Conservation (phyloP, 768 basidiomycete species). For the Mycena epipterygia region DNA sequence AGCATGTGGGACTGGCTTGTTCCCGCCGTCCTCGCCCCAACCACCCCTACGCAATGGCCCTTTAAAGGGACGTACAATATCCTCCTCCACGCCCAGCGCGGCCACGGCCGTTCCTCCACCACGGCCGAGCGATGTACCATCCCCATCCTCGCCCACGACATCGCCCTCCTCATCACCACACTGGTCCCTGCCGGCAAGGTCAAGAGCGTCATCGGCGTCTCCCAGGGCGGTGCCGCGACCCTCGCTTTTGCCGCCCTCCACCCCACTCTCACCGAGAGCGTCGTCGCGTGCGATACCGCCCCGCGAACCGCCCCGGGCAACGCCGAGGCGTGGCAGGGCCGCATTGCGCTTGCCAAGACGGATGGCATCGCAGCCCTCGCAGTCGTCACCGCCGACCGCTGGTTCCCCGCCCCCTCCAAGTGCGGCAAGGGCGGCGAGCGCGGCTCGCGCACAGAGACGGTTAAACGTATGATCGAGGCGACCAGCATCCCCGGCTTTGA, state of each 20-base stretch:
- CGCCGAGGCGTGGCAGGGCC: constrained; percentile 62
- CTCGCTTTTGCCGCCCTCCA: constrained; percentile 61
- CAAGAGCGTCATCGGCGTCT: constrained; percentile 64
- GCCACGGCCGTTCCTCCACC: constrained; percentile 62
- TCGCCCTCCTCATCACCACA: constrained; percentile 51
- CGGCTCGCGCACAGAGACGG: constrained; percentile 41
- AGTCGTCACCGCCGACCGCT: constrained; percentile 57
- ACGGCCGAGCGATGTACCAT: constrained; percentile 53
- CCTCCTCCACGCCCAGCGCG: constrained; percentile 65
- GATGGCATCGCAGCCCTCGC: constrained; percentile 60
- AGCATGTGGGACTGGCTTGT: constrained; percentile 63
- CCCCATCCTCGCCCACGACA: constrained; percentile 60
- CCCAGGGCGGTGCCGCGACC: constrained; percentile 65
- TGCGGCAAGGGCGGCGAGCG: constrained; percentile 38
- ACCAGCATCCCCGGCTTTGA: constrained; percentile 54
- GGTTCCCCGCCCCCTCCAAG: constrained; percentile 61
- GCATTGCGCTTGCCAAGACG: constrained; percentile 53
- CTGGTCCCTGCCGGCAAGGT: constrained; percentile 51
- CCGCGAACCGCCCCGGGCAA: constrained; percentile 61
- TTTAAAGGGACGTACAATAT: constrained; percentile 56
- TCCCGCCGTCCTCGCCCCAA: constrained; percentile 54
- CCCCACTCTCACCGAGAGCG: constrained; percentile 49
- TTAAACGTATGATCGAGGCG: constrained; percentile 52
- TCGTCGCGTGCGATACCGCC: constrained; percentile 65
- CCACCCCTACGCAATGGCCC: constrained; percentile 26